A percentile compares a stretch with the other conserved stretches of the same genome.
Conservation (phyloP, 305 asterid genomes). For the Solanum hybrid region DNA sequence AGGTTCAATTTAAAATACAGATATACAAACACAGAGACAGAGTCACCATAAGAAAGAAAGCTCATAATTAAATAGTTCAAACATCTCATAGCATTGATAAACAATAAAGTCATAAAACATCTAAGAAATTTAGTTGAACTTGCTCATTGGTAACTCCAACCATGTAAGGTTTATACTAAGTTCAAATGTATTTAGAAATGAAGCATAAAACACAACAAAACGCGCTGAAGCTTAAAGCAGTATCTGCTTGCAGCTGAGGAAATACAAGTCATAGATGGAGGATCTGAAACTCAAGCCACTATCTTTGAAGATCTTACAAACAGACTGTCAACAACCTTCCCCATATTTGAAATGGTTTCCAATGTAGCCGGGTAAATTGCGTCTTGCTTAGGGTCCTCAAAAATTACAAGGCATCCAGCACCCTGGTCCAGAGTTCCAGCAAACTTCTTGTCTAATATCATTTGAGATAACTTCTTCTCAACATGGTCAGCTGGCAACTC, state of each 20-base stretch:
- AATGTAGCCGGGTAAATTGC: slow-evolving; percentile 26
- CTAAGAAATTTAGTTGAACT: background rate
- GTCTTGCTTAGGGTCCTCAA: slow-evolving; percentile 33
- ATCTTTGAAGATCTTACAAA: slow-evolving; percentile 35
- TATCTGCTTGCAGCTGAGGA: background rate
- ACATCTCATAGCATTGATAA: background rate
- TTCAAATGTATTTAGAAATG: background rate
- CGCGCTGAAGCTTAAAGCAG: background rate
- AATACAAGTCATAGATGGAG: background rate
- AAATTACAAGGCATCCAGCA: slow-evolving; percentile 34
- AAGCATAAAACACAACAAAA: slow-evolving; percentile 1
- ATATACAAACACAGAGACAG: too few relatives aligned
- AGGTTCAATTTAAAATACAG: background rate
- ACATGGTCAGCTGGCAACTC: slow-evolving; percentile 33
- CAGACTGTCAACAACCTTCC: slow-evolving; percentile 37
- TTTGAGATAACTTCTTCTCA: slow-evolving; percentile 37
- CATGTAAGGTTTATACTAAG: background rate
- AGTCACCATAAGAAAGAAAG: background rate
- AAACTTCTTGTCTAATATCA: slow-evolving; percentile 37
- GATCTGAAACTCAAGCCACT: slow-evolving; percentile 18
- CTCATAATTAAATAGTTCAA: background rate
- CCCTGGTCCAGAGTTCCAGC: slow-evolving; percentile 40
- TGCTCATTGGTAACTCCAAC: background rate
- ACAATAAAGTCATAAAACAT: background rate
- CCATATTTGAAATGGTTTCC: slow-evolving; percentile 33